Evolutionary conservation across 352 stramenopile species (phyloP).

Genomic region (Bremia lactucae): DNA sequence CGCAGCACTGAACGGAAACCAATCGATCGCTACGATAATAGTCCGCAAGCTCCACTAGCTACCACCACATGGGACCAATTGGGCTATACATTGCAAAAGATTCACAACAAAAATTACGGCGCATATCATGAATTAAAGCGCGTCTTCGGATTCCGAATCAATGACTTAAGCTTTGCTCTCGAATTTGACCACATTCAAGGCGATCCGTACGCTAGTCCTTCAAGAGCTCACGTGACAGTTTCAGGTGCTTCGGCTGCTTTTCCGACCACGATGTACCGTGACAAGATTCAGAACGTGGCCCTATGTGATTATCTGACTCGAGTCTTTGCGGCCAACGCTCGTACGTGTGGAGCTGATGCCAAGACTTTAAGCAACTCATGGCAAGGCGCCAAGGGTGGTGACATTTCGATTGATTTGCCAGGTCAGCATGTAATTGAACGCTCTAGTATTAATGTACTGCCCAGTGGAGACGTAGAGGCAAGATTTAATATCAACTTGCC

Average conservation of each 20-base stretch:
- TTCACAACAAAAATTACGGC: slow-evolving; percentile 78
- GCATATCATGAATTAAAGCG: slow-evolving; percentile 73
- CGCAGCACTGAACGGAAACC: slow-evolving; percentile 8
- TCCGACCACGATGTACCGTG: slow-evolving; percentile 57
- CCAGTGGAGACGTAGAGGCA: slow-evolving; percentile 78
- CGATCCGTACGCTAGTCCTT: slow-evolving; percentile 93
- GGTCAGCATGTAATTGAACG: slow-evolving; percentile 92
- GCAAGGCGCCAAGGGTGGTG: slow-evolving; percentile 87
- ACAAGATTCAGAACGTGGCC: slow-evolving; percentile 72
- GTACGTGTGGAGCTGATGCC: slow-evolving; percentile 41
- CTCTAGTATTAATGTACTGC: slow-evolving; percentile 74
- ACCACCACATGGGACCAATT: slow-evolving; percentile 39
- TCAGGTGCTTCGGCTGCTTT: slow-evolving; percentile 64
- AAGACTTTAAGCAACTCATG: slow-evolving; percentile 66
- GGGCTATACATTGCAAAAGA: slow-evolving; percentile 30
- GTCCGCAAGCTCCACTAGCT: slow-evolving; percentile 7
- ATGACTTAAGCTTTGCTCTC: slow-evolving; percentile 58
- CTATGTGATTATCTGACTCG: slow-evolving; percentile 88
- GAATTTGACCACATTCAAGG: slow-evolving; percentile 90
- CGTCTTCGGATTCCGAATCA: slow-evolving; percentile 25
- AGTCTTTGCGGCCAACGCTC: slow-evolving; percentile 55
- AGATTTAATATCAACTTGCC: slow-evolving; percentile 94
- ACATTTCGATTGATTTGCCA: slow-evolving; percentile 89
- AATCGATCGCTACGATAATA: slow-evolving; percentile 2
- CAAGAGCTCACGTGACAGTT: slow-evolving; percentile 87